A percentile compares a stretch with the other conserved stretches of the same genome.
phyloP scores from a whole-genome alignment of 345 rosid species.

The Salix koriyanagi region DNA sequence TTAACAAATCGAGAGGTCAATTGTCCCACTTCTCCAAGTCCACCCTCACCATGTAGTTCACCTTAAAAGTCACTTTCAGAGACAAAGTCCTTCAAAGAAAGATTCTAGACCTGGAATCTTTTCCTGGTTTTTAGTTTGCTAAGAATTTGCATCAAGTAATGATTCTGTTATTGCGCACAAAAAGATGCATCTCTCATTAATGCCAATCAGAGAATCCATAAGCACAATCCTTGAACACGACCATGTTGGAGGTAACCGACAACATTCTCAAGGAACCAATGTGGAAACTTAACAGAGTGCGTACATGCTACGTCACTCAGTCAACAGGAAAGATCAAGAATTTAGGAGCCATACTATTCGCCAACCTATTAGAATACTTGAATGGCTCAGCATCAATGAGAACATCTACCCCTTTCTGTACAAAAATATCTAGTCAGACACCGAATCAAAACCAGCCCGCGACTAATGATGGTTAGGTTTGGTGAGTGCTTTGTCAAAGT shows the following conservation, averaged over 20 bases:
- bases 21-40: background rate
- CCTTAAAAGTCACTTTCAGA: background rate
- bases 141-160: background rate
- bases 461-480: conserved; percentile 56
- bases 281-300: conserved; percentile 6
- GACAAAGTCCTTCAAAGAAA: background rate
- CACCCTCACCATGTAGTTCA: background rate
- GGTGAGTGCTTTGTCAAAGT: conserved; percentile 65
- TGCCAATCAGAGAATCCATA: background rate
- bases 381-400: conserved; percentile 21
- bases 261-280: conserved; percentile 18
- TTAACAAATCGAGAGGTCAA: too few relatives aligned
- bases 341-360: conserved; percentile 19
- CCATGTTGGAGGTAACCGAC: conserved; percentile 11
- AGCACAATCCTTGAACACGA: conserved; percentile 16
- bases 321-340: conserved; percentile 19
- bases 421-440: conserved; percentile 38
- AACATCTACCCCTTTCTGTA: conserved; percentile 41
- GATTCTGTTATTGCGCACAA: background rate
- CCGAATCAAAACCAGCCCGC: conserved; percentile 36
- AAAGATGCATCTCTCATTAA: background rate
- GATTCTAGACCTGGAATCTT: background rate
- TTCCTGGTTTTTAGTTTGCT: background rate
- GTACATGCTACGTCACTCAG: conserved; percentile 15
- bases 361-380: conserved; percentile 19